Base-by-base conservation (phyloP, 2,329 filamentous ascomycete species). In the Monascus ruber region DNA sequence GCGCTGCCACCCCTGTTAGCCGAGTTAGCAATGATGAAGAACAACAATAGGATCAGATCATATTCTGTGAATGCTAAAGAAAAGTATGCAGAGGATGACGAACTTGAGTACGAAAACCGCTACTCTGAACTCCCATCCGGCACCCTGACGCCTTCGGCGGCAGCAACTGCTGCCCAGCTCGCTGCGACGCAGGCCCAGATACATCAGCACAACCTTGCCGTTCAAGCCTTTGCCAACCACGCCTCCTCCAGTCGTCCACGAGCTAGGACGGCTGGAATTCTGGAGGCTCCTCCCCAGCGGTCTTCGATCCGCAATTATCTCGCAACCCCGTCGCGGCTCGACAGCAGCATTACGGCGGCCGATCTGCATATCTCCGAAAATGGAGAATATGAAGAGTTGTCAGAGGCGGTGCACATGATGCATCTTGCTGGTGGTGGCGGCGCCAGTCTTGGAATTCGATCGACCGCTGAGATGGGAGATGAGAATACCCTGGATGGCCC, bases 1-100 rank as follows among this genome's bases (percentile, higher is more conserved):
- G 59, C 63, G 9, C 51, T 72, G 24, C 69, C 69, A 32, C 81
- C 83, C 2, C 83, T 86, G 47, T 71, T 89, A 28, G 80, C 82
- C 34, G 83, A 83, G 54, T 69, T 89, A 44, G 79, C 81, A 45
- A 81, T 85, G 57, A 75, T 85, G 48, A 82, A 81, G 47, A 83
- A 77, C 57, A 83, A 84, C 51, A 96, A 84, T 60, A 79, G 91
- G 38, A 94, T 96, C 71, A 80, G 91, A 35, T 98, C 91, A 1
- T 96, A 95, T 62, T 98, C 91, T 1, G 91, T 98, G 48, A 98
- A 98, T 63, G 93, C 94, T 40, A 95, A 94, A 64, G 89, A 96
- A 60, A 93, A 91, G 61, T 96, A 96, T 53, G 88, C 84, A 2
- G 86, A 93, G 52, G 82, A 86, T 35, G 88, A 93, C 38, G 82